These are phyloP conservation scores for Microbotryum scabiosae DNA, from an alignment of 1,284 basidiomycete genomes.

Conservation along the genomic window DNA sequence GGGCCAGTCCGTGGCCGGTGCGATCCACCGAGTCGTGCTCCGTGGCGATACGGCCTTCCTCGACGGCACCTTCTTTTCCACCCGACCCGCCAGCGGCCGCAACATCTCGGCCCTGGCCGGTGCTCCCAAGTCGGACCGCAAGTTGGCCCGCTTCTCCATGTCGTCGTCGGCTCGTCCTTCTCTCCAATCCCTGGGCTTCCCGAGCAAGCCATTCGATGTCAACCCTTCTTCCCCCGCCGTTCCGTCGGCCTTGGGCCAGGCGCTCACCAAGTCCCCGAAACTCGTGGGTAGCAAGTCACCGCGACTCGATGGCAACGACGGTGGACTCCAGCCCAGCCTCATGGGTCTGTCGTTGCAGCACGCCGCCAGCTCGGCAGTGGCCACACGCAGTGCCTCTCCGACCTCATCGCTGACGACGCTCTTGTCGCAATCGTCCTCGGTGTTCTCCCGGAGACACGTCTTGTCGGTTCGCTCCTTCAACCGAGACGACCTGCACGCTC, in stretches of 20 bases:
- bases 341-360: conserved; percentile 26
- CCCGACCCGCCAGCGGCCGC: conserved; percentile 56
- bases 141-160: conserved; percentile 35
- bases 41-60: conserved; percentile 87
- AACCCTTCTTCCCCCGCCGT: conserved; percentile 36
- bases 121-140: conserved; percentile 22
- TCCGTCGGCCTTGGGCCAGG: conserved; percentile 9
- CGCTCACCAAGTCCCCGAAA: conserved; percentile 28
- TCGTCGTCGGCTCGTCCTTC: conserved; percentile 28
- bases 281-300: conserved; percentile 18
- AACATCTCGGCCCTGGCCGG: conserved; percentile 68
- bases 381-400: conserved; percentile 38
- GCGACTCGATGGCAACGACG: conserved; percentile 22
- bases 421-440: conserved; percentile 46
- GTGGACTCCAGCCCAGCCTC: conserved; percentile 28
- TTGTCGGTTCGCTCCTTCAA: conserved; percentile 90
- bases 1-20: conserved; percentile 57
- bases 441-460: conserved; percentile 81
- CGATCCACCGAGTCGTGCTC: conserved; percentile 82
- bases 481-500: conserved; percentile 80
- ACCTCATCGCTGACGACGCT: conserved; percentile 44
- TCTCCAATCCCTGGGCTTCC: conserved; percentile 31
- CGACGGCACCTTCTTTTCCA: conserved; percentile 65
- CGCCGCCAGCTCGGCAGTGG: conserved; percentile 7
- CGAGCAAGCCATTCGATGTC: conserved; percentile 28